Evolutionary conservation across 345 rosid species (phyloP).

Genomic region (Luvunga scandens): DNA sequence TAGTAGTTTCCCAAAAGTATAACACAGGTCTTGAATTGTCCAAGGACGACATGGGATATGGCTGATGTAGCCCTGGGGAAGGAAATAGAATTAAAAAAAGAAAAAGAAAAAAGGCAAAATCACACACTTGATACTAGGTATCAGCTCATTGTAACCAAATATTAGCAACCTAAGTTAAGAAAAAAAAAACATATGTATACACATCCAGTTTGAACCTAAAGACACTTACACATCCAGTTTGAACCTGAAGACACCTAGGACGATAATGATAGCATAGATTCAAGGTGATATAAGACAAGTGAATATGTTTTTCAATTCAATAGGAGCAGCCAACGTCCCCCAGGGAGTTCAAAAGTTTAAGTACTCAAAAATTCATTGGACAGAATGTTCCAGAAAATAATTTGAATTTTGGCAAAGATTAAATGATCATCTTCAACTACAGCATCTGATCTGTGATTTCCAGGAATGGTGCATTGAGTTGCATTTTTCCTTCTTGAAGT

Average conservation of each 20-base stretch:
- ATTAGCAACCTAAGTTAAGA: neutral
- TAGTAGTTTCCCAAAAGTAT: constrained; percentile 63
- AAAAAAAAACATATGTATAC: neutral
- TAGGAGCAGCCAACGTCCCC: neutral
- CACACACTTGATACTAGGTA: neutral
- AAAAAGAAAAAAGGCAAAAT: no score
- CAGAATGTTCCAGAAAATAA: neutral
- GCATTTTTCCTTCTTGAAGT: neutral
- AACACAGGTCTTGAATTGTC: constrained; percentile 79
- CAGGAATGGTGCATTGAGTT: neutral
- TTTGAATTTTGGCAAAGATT: neutral
- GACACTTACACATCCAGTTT: neutral
- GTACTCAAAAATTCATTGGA: neutral
- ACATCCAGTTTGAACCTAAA: neutral
- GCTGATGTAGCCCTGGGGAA: constrained; percentile 71
- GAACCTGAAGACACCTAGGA: neutral
- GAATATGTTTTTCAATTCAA: neutral
- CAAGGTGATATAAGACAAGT: neutral
- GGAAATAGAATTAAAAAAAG: neutral
- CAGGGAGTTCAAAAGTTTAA: neutral
- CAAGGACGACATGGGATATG: constrained; percentile 66
- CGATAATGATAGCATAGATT: neutral
- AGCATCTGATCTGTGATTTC: neutral
- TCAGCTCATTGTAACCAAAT: neutral
- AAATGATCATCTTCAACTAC: neutral